Conservation (phyloP, 306 rosid species). For the Quercus bicolor region DNA sequence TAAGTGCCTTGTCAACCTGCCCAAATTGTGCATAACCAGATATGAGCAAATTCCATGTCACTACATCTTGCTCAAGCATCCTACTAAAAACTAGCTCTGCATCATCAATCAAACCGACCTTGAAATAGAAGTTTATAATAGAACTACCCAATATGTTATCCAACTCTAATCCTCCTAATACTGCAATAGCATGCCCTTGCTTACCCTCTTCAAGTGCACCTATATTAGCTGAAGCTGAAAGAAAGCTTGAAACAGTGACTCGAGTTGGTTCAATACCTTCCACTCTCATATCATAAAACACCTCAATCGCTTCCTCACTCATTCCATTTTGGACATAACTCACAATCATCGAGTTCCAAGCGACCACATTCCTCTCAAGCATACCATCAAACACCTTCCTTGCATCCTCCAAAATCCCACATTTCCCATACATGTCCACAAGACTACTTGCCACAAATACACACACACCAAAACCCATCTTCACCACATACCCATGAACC, state of each 20-base stretch:
- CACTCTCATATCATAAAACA: conserved; percentile 53
- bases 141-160: conserved; percentile 65
- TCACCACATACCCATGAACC: conserved; percentile 56
- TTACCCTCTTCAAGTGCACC: conserved; percentile 56
- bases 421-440: conserved; percentile 87
- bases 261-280: conserved; percentile 44
- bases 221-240: conserved; percentile 65
- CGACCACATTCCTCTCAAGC: conserved; percentile 47
- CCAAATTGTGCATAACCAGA: conserved; percentile 61
- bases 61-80: conserved; percentile 54
- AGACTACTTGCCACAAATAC: conserved; percentile 70
- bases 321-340: conserved; percentile 55
- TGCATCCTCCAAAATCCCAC: conserved; percentile 62
- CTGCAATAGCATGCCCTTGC: conserved; percentile 69
- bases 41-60: conserved; percentile 53
- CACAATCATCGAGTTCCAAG: conserved; percentile 79
- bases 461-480: conserved; percentile 47
- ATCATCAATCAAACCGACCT: conserved; percentile 70
- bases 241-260: conserved; percentile 62
- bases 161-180: conserved; percentile 52
- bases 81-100: conserved; percentile 51
- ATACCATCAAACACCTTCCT: conserved; percentile 61
- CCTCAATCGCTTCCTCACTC: conserved; percentile 51
- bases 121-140: conserved; percentile 64
- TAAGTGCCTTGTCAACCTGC: conserved; percentile 50